A percentile compares a stretch with the other conserved stretches of the same genome.
phyloP scores from a whole-genome alignment of 805 yeast species.

The Priceomyces castillae region DNA sequence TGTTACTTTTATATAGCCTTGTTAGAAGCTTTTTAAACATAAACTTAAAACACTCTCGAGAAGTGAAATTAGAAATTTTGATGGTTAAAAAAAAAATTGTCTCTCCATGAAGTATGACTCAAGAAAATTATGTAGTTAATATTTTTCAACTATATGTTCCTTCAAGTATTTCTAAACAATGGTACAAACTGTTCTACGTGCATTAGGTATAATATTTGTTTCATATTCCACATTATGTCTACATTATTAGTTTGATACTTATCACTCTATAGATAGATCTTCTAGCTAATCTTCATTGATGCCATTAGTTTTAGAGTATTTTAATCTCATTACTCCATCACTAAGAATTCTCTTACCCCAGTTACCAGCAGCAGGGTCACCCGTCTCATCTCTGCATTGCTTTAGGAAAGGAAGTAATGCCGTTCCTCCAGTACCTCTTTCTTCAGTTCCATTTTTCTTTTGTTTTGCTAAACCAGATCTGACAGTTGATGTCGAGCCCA shows the following conservation, averaged over 20 bases:
- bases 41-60: slow-evolving; percentile 4
- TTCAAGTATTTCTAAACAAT: no score
- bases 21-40: slow-evolving; percentile 14
- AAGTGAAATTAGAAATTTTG: not conserved
- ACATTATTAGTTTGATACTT: no score
- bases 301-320: slow-evolving; percentile 38
- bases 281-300: slow-evolving; percentile 35
- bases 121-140: no score
- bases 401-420: slow-evolving; percentile 86
- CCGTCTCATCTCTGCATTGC: slow-evolving; percentile 95
- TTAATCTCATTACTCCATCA: slow-evolving; percentile 48
- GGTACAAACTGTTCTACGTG: no score
- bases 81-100: no score
- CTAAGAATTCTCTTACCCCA: slow-evolving; percentile 81
- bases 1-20: slow-evolving; percentile 4
- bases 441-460: slow-evolving; percentile 47
- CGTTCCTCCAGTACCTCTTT: slow-evolving; percentile 93
- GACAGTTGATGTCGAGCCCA: slow-evolving; percentile 58
- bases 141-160: no score
- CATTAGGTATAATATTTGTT: no score
- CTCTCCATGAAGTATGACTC: no score
- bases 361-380: slow-evolving; percentile 85
- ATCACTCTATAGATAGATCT: not conserved
- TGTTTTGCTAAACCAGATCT: slow-evolving; percentile 65
- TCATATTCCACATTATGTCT: not conserved